These are phyloP conservation scores for Tuber borchii DNA, from an alignment of 495 filamentous ascomycete species.

Conservation along the genomic window DNA sequence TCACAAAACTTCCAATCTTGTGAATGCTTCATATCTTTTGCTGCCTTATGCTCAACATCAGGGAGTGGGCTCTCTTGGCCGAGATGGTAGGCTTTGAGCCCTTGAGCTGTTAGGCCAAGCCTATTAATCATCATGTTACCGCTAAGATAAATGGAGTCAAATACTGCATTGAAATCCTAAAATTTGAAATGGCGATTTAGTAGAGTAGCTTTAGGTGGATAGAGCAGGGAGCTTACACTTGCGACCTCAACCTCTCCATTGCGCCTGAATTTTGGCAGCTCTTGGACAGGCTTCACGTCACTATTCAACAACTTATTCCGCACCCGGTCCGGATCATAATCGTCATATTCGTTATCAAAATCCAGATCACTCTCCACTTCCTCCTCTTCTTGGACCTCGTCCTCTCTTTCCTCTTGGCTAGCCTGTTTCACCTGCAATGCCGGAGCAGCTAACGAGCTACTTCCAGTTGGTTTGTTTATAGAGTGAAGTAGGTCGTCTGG, in stretches of 20 bases:
- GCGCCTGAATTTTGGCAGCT: constrained; percentile 34
- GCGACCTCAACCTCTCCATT: constrained; percentile 44
- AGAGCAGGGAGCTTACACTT: constrained; percentile 42
- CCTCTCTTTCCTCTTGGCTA: constrained; percentile 45
- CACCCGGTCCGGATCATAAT: constrained; percentile 59
- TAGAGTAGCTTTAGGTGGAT: constrained; percentile 18
- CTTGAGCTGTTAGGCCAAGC: constrained; percentile 75
- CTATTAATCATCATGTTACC: constrained; percentile 96
- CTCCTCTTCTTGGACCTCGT: constrained; percentile 49
- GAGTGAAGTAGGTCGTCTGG: neutral
- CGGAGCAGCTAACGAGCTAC: constrained; percentile 35
- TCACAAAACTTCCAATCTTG: constrained; percentile 68
- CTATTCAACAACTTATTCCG: constrained; percentile 51
- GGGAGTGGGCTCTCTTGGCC: constrained; percentile 55
- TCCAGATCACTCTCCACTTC: constrained; percentile 48
- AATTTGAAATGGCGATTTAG: constrained; percentile 43
- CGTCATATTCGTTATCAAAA: constrained; percentile 42
- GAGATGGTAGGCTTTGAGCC: constrained; percentile 62
- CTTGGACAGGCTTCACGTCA: constrained; percentile 29
- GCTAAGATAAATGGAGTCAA: constrained; percentile 82
- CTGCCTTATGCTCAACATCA: constrained; percentile 47
- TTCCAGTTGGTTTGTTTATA: constrained; percentile 10
- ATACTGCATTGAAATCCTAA: constrained; percentile 58
- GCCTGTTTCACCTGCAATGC: constrained; percentile 24
- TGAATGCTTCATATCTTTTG: constrained; percentile 55